These are phyloP conservation scores for Linnemannia schmuckeri DNA, from an alignment of 192 early-diverging fungal species.

Conservation along the genomic window DNA sequence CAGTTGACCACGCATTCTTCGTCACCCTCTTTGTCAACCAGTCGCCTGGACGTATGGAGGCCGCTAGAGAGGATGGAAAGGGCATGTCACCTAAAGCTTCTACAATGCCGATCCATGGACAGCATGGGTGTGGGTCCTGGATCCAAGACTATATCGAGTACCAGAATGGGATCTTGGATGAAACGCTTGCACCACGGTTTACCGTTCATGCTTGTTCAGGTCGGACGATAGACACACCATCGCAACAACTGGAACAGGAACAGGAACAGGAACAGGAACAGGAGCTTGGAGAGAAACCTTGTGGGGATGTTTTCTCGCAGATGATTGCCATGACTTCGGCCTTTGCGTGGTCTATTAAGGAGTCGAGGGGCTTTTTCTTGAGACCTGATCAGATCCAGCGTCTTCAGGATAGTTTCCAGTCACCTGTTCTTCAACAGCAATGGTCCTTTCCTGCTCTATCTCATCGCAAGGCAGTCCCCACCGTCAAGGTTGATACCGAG, in stretches of 20 bases:
- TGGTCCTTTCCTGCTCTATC: neutral
- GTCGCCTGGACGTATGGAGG: neutral
- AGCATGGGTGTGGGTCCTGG: constrained; percentile 28
- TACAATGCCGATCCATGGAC: neutral
- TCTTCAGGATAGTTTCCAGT: constrained; percentile 21
- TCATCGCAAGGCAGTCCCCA: neutral
- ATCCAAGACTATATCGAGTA: constrained; percentile 22
- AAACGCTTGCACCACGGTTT: constrained; percentile 13
- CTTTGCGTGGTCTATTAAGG: constrained; percentile 29
- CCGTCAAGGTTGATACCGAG: constrained; percentile 13
- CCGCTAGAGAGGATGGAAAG: neutral
- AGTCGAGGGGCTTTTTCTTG: constrained; percentile 27
- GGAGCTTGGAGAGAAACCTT: constrained; percentile 2
- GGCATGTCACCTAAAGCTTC: neutral
- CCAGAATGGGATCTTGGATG: constrained; percentile 19
- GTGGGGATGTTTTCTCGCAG: constrained; percentile 26
- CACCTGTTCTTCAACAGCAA: neutral
- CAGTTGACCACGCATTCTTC: constrained; percentile 34
- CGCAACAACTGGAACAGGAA: neutral
- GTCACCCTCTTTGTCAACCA: constrained; percentile 28
- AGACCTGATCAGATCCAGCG: constrained; percentile 11
- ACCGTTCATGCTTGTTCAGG: constrained; percentile 28
- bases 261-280: neutral
- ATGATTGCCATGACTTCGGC: constrained; percentile 34
- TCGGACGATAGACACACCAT: neutral